Conservation (phyloP, 208 protist genomes). For the Wallacemonas sp. region DNA sequence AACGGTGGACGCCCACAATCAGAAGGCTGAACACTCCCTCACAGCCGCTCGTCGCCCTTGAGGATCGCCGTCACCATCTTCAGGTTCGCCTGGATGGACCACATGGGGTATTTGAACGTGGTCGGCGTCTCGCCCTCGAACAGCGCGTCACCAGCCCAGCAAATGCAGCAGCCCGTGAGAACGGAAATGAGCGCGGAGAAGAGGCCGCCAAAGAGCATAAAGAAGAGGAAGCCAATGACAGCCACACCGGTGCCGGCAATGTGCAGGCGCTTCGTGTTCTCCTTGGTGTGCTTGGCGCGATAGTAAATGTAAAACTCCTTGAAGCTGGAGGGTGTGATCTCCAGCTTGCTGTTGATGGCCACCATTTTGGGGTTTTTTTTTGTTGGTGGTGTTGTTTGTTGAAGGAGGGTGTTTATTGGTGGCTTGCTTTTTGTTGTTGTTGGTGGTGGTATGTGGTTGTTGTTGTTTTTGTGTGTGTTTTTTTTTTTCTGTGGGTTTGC, state of each 20-base stretch:
- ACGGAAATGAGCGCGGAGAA: slow-evolving; percentile 7
- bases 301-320: slow-evolving; percentile 72
- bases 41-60: slow-evolving; percentile 5
- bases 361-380: slow-evolving; percentile 42
- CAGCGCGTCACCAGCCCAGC: slow-evolving; percentile 45
- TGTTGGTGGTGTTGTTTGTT: slow-evolving; percentile 18
- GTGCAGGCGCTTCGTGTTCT: slow-evolving; percentile 48
- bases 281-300: slow-evolving; percentile 56
- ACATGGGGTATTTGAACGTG: slow-evolving; percentile 53
- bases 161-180: slow-evolving; percentile 1
- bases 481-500: too few species aligned
- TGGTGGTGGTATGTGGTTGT: too few species aligned
- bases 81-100: slow-evolving; percentile 55
- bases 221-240: slow-evolving; percentile 13
- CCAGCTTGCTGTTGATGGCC: slow-evolving; percentile 44
- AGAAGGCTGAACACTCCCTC: not conserved
- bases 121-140: slow-evolving; percentile 51
- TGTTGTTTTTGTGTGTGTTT: too few species aligned
- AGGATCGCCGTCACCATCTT: slow-evolving; percentile 50
- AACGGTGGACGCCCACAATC: not conserved
- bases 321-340: slow-evolving; percentile 46
- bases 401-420: not conserved
- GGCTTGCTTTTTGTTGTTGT: too few species aligned
- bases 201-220: slow-evolving; percentile 17
- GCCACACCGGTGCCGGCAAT: slow-evolving; percentile 32